A percentile compares a stretch with the other conserved stretches of the same genome.
Evolutionary conservation across 1,284 basidiomycete genomes (phyloP).

Genomic region (Rhodotorula sp.): DNA sequence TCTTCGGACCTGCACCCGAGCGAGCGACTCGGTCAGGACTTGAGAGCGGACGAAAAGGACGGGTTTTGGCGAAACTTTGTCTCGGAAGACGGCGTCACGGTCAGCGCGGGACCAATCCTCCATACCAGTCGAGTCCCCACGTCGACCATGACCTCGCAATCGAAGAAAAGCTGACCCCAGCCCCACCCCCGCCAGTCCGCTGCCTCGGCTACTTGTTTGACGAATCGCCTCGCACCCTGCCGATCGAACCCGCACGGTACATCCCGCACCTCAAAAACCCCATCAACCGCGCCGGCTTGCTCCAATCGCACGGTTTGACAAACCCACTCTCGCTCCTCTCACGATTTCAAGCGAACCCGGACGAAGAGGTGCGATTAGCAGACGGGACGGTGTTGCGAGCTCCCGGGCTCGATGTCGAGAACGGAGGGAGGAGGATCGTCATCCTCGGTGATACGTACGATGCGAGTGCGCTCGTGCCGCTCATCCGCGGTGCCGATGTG

Average conservation of each 20-base stretch:
- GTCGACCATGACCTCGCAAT: neutral
- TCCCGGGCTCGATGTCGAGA: conserved; percentile 52
- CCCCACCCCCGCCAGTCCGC: conserved; percentile 59
- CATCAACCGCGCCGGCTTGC: conserved; percentile 17
- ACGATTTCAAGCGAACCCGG: conserved; percentile 61
- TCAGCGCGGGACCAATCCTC: conserved; percentile 73
- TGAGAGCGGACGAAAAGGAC: conserved; percentile 58
- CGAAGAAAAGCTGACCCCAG: neutral
- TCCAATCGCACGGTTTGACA: conserved; percentile 58
- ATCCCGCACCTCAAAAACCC: conserved; percentile 29
- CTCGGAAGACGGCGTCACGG: conserved; percentile 54
- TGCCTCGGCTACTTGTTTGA: conserved; percentile 78
- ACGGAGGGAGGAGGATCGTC: conserved; percentile 64
- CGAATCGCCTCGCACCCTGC: conserved; percentile 56
- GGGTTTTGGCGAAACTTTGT: conserved; percentile 69
- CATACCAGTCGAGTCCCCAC: conserved; percentile 63
- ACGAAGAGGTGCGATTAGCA: conserved; percentile 60
- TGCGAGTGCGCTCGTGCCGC: conserved; percentile 38
- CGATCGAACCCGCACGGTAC: conserved; percentile 48
- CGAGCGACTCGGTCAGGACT: conserved; percentile 66
- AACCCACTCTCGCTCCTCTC: conserved; percentile 71
- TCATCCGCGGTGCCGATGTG: neutral
- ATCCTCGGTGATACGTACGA: conserved; percentile 76
- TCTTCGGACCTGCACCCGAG: conserved; percentile 57
- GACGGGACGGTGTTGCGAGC: conserved; percentile 76